These are phyloP conservation scores for Metarhizium guizhouense DNA, from an alignment of 2,329 filamentous ascomycete genomes.

Conservation along the genomic window DNA sequence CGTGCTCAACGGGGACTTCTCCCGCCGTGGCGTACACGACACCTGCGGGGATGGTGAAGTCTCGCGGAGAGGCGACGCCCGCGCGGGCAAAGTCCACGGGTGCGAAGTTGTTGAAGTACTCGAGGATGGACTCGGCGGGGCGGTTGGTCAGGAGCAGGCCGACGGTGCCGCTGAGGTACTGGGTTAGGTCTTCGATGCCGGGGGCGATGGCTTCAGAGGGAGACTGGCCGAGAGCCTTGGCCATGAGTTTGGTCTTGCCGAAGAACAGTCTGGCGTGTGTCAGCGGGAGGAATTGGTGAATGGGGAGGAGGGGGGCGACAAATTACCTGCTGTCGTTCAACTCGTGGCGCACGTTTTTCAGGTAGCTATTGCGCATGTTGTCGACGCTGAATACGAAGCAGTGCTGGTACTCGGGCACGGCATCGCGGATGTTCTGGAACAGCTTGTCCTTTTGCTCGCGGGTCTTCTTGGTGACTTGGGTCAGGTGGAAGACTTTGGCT, in stretches of 20 bases:
- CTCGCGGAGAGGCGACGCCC: constrained; percentile 63
- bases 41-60: constrained; percentile 76
- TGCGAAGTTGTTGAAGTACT: constrained; percentile 63
- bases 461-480: constrained; percentile 85
- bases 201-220: constrained; percentile 72
- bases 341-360: constrained; percentile 82
- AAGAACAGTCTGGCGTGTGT: constrained; percentile 71
- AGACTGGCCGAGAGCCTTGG: constrained; percentile 76
- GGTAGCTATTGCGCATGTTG: constrained; percentile 96
- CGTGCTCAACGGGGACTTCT: constrained; percentile 69
- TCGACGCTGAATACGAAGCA: constrained; percentile 91
- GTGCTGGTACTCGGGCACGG: constrained; percentile 76
- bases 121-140: constrained; percentile 52
- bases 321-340: constrained; percentile 58
- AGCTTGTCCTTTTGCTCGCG: constrained; percentile 86
- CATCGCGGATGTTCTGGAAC: constrained; percentile 80
- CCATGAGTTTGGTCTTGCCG: constrained; percentile 99
- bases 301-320: constrained; percentile 4
- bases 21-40: constrained; percentile 72
- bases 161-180: constrained; percentile 70
- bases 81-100: constrained; percentile 88
- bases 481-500: constrained; percentile 78
- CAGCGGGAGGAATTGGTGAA: constrained; percentile 3
- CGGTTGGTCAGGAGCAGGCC: constrained; percentile 88
- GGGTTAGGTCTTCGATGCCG: constrained; percentile 61